phyloP scores from a whole-genome alignment of 2,329 filamentous ascomycete genomes.

The Neofusicoccum parvum region DNA sequence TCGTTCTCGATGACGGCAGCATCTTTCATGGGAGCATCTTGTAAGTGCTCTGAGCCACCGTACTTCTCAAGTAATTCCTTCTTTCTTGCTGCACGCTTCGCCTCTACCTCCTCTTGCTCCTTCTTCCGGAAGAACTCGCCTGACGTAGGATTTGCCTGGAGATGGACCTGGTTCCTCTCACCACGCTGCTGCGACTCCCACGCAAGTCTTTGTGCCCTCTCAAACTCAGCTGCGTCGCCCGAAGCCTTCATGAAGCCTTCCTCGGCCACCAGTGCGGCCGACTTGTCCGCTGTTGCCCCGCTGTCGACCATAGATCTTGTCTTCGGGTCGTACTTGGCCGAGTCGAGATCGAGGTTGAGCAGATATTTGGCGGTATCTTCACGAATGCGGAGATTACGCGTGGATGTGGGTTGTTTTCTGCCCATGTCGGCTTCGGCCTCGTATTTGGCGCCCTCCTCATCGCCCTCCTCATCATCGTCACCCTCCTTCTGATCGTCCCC shows the following conservation, averaged over 20 bases:
- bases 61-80: slow-evolving; percentile 80
- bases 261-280: slow-evolving; percentile 82
- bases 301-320: slow-evolving; percentile 87
- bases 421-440: slow-evolving; percentile 98
- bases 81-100: slow-evolving; percentile 67
- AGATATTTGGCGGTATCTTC: slow-evolving; percentile 98
- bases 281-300: slow-evolving; percentile 77
- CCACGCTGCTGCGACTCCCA: slow-evolving; percentile 92
- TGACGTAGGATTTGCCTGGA: slow-evolving; percentile 95
- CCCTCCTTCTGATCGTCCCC: slow-evolving; percentile 42
- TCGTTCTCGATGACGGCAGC: slow-evolving; percentile 79
- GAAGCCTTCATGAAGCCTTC: slow-evolving; percentile 88
- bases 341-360: slow-evolving; percentile 91
- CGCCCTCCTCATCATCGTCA: slow-evolving; percentile 49
- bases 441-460: slow-evolving; percentile 66
- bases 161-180: slow-evolving; percentile 77
- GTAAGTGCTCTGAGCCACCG: slow-evolving; percentile 66
- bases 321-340: slow-evolving; percentile 96
- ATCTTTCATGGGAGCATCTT: slow-evolving; percentile 64
- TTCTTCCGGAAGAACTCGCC: slow-evolving; percentile 83
- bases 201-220: slow-evolving; percentile 83
- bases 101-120: slow-evolving; percentile 71
- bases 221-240: slow-evolving; percentile 91
- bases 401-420: slow-evolving; percentile 85
- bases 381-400: slow-evolving; percentile 84